phyloP scores from a whole-genome alignment of 768 basidiomycete genomes.

The Naganishia vishniacii region DNA sequence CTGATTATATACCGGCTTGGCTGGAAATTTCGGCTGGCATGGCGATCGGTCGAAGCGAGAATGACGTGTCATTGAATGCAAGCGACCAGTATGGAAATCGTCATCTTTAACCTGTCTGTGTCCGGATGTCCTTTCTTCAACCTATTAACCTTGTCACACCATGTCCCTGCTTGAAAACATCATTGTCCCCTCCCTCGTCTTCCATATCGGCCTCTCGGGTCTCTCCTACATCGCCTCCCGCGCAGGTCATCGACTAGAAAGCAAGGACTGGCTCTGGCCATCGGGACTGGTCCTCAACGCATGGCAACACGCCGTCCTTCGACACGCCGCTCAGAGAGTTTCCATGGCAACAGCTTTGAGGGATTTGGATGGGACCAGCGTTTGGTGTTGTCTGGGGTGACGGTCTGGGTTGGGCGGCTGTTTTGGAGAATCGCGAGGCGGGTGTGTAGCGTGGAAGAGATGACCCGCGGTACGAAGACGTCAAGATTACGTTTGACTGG shows the following conservation, averaged over 20 bases:
- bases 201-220: constrained; percentile 32
- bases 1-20: too few species aligned
- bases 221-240: constrained; percentile 31
- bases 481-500: constrained; percentile 28
- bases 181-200: constrained; percentile 33
- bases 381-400: constrained; percentile 33
- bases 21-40: too few species aligned
- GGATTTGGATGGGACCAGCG: constrained; percentile 30
- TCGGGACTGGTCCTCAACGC: constrained; percentile 31
- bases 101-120: too few species aligned
- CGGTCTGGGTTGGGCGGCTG: constrained; percentile 31
- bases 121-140: too few species aligned
- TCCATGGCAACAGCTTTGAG: constrained; percentile 23
- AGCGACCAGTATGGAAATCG: too few species aligned
- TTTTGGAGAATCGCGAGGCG: constrained; percentile 18
- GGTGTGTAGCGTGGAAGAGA: constrained; percentile 24
- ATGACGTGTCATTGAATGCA: too few species aligned
- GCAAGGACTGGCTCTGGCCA: constrained; percentile 36
- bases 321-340: constrained; percentile 18
- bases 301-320: constrained; percentile 32
- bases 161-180: constrained; percentile 27
- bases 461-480: constrained; percentile 33
- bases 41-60: too few species aligned
- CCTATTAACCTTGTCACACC: background rate
- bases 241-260: constrained; percentile 24